Percentiles rank a stretch among this genome's conserved stretches.
Evolutionary conservation across 768 basidiomycete species (phyloP).

Genomic region (Hericium alpestre): DNA sequence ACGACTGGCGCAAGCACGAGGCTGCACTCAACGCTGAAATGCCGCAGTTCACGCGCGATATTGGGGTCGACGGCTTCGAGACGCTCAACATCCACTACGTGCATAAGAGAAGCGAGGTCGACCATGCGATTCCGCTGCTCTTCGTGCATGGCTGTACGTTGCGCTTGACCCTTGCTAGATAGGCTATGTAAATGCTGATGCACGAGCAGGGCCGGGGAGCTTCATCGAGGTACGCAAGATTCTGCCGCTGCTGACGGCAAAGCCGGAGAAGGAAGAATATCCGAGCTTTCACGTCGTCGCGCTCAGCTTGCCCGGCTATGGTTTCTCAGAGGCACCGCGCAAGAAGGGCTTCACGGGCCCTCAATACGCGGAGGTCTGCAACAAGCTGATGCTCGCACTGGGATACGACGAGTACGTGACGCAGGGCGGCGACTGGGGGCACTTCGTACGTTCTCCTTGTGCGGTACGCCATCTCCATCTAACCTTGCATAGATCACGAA

Average conservation of each 20-base stretch:
- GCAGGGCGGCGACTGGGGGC: constrained; percentile 42
- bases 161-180: constrained; percentile 19
- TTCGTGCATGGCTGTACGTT: constrained; percentile 15
- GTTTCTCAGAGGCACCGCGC: constrained; percentile 47
- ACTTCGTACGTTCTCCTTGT: constrained; percentile 16
- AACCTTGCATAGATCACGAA: constrained; percentile 16
- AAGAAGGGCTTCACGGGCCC: constrained; percentile 36
- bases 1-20: constrained; percentile 21
- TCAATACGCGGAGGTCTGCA: constrained; percentile 41
- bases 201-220: constrained; percentile 46
- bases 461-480: too few species aligned
- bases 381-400: constrained; percentile 15
- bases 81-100: constrained; percentile 25
- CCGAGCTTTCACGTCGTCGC: constrained; percentile 59
- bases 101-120: constrained; percentile 13
- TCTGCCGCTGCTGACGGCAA: constrained; percentile 35
- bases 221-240: constrained; percentile 50
- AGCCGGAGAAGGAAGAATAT: constrained; percentile 24
- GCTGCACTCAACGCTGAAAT: constrained; percentile 18
- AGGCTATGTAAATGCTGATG: constrained; percentile 18
- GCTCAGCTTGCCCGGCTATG: constrained; percentile 47
- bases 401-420: constrained; percentile 26
- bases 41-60: constrained; percentile 24
- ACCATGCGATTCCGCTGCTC: constrained; percentile 3
- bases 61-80: constrained; percentile 21